Percentiles rank a stretch among this genome's conserved stretches.
Evolutionary conservation across 306 rosid genomes (phyloP).

Genomic region (Cucumis cinereus): DNA sequence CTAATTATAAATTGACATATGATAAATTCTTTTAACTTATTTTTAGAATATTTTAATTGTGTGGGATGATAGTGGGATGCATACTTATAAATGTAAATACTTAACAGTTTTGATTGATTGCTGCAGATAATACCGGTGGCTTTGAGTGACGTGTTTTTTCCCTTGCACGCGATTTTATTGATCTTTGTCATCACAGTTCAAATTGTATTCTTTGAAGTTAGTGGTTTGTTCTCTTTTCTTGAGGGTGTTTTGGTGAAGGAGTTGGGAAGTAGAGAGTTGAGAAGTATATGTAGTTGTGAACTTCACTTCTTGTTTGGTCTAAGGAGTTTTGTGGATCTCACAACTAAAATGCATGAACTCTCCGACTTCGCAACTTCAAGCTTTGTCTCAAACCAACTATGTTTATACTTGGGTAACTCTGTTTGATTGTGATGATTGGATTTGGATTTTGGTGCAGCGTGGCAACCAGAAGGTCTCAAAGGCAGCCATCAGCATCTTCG

Average conservation of each 20-base stretch:
- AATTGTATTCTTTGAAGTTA: conserved; percentile 56
- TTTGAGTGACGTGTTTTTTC: conserved; percentile 82
- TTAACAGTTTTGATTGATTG: background rate
- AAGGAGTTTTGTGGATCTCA: no score
- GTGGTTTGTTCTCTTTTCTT: background rate
- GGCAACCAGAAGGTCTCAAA: conserved; percentile 65
- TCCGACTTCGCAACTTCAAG: no score
- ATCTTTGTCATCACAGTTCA: conserved; percentile 50
- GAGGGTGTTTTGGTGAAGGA: no score
- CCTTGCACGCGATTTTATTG: conserved; percentile 60
- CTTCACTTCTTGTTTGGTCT: no score
- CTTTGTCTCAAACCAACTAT: no score
- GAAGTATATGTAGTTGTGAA: no score
- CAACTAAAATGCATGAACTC: no score
- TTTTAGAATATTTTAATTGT: no score
- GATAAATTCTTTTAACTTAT: no score
- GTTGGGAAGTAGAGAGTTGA: no score
- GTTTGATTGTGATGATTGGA: background rate
- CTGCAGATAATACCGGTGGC: conserved; percentile 92
- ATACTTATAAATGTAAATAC: background rate
- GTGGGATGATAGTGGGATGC: no score
- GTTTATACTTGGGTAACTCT: background rate
- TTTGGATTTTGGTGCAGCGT: conserved; percentile 27
- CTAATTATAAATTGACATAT: no score
- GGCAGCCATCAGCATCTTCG: conserved; percentile 29